Evolutionary conservation across 2,329 filamentous ascomycete genomes (phyloP).

Genomic region (Fusarium domesticum): DNA sequence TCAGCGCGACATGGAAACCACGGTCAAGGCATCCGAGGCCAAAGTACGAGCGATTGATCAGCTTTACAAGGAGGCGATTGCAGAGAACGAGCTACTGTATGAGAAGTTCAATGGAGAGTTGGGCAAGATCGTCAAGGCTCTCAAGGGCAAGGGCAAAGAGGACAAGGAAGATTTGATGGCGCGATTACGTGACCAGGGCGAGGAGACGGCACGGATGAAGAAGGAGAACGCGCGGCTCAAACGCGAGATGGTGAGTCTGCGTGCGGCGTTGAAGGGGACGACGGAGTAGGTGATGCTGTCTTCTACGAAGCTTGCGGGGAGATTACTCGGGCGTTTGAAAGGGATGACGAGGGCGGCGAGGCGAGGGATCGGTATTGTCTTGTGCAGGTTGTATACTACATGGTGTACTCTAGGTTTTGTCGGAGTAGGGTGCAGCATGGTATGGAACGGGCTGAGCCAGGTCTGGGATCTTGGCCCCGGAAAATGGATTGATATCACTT

Average conservation of each 20-base stretch:
- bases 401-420: conserved; percentile 14
- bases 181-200: conserved; percentile 68
- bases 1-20: conserved; percentile 67
- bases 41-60: conserved; percentile 83
- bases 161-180: conserved; percentile 75
- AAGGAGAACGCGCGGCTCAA: conserved; percentile 83
- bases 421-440: conserved; percentile 23
- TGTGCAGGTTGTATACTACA: conserved; percentile 22
- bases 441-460: conserved; percentile 16
- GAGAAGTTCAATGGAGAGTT: conserved; percentile 91
- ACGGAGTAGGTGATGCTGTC: conserved; percentile 33
- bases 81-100: conserved; percentile 91
- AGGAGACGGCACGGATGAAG: conserved; percentile 73
- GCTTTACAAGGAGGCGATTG: conserved; percentile 80
- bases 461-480: conserved; percentile 22
- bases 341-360: conserved; percentile 13
- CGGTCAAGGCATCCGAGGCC: conserved; percentile 69
- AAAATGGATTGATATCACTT: conserved; percentile 19
- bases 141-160: conserved; percentile 69
- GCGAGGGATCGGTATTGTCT: conserved; percentile 17
- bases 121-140: conserved; percentile 73
- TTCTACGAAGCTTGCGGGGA: conserved; percentile 17
- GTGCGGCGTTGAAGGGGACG: conserved; percentile 50
- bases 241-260: conserved; percentile 73
- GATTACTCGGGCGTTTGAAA: conserved; percentile 20